Conservation (phyloP, 1,139 yeast genomes). For the Taiozyma sp. region DNA sequence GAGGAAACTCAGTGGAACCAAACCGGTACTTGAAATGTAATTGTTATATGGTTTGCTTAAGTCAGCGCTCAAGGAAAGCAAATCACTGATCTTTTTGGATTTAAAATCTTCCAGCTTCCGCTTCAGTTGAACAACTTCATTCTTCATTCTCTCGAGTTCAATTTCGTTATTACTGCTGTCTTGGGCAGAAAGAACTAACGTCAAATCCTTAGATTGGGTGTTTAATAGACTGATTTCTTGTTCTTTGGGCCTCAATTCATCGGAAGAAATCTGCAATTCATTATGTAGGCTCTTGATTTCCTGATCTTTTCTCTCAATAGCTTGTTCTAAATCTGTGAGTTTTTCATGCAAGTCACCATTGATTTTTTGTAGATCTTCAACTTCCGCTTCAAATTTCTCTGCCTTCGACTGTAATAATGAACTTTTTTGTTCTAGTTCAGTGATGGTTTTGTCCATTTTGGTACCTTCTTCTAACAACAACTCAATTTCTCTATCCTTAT, state of each 20-base stretch:
- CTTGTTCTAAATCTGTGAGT: slow-evolving; percentile 12
- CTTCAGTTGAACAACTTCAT: slow-evolving; percentile 24
- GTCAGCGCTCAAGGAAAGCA: slow-evolving; percentile 6
- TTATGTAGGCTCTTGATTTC: slow-evolving; percentile 9
- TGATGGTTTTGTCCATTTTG: slow-evolving; percentile 36
- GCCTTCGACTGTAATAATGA: slow-evolving; percentile 19
- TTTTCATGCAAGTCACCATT: slow-evolving; percentile 15
- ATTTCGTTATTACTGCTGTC: not conserved
- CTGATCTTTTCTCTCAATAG: slow-evolving; percentile 7
- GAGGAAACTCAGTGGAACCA: slow-evolving; percentile 19
- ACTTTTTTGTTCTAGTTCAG: slow-evolving; percentile 29
- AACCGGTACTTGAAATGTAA: slow-evolving; percentile 14
- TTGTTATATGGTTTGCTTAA: slow-evolving; percentile 5
- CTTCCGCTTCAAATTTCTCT: slow-evolving; percentile 20
- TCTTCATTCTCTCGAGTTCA: slow-evolving; percentile 18
- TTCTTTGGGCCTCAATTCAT: not conserved
- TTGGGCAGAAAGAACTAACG: not conserved
- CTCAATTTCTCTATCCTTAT: slow-evolving; percentile 32
- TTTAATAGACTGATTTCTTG: not conserved
- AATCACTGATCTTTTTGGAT: slow-evolving; percentile 17
- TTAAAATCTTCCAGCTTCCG: slow-evolving; percentile 19
- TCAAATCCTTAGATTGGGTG: not conserved
- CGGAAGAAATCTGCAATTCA: slow-evolving; percentile 3
- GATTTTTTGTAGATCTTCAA: slow-evolving; percentile 13
- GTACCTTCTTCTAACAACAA: slow-evolving; percentile 34